Percentiles rank a stretch among this genome's conserved stretches.
Conservation (phyloP, 2,329 filamentous ascomycete species). For the Epichloe gansuensis region DNA sequence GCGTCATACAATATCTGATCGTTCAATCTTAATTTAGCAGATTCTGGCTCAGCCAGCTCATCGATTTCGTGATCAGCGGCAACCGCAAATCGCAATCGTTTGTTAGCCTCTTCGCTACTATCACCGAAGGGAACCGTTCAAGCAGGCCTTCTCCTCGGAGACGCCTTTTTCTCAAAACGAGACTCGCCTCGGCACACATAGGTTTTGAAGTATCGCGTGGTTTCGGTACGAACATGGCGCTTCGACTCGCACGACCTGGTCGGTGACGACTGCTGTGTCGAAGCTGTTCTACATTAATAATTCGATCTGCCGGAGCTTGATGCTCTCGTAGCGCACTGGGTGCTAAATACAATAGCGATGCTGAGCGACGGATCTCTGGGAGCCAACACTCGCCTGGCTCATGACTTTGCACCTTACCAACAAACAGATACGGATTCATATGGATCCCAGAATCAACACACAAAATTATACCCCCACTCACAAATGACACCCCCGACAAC, state of each 20-base stretch:
- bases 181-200: neutral
- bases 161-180: neutral
- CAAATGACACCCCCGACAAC: constrained; percentile 71
- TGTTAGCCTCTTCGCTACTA: neutral
- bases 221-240: neutral
- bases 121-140: neutral
- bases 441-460: constrained; percentile 21
- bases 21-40: constrained; percentile 3
- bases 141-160: neutral
- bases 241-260: constrained; percentile 7
- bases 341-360: constrained; percentile 21
- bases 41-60: neutral
- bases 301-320: constrained; percentile 12
- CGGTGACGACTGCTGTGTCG: constrained; percentile 3
- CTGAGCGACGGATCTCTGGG: constrained; percentile 32
- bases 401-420: constrained; percentile 39
- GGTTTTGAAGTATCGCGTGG: neutral
- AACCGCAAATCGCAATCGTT: neutral
- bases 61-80: neutral
- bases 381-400: constrained; percentile 49
- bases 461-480: constrained; percentile 32
- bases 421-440: constrained; percentile 15
- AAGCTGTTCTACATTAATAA: neutral
- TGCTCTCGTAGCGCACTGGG: constrained; percentile 16
- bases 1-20: constrained; percentile 6